phyloP scores from a whole-genome alignment of 2,329 filamentous ascomycete genomes.

The Epichloe uncinata region DNA sequence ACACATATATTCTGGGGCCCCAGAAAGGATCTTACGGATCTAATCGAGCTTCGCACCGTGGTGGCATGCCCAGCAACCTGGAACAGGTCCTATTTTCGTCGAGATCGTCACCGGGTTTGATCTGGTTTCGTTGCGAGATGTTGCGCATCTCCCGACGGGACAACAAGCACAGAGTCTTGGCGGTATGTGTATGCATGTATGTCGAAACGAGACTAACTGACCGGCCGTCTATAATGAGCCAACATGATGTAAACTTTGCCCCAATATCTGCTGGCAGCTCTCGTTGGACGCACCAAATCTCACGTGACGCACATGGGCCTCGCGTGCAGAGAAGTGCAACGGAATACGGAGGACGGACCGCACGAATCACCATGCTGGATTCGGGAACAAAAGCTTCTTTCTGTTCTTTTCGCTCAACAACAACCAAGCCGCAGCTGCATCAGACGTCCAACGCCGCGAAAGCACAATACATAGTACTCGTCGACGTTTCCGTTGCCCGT shows the following conservation, averaged over 20 bases:
- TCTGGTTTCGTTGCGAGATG: neutral
- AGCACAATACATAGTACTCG: too few species aligned
- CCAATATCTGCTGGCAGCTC: too few species aligned
- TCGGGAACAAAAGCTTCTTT: too few species aligned
- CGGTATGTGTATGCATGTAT: neutral
- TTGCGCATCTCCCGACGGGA: slow-evolving; percentile 1
- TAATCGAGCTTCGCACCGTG: neutral
- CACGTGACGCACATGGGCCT: too few species aligned
- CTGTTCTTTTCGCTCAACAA: neutral
- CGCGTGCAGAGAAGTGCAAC: too few species aligned
- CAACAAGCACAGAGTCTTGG: neutral
- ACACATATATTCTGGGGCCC: too few species aligned
- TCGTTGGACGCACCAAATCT: too few species aligned
- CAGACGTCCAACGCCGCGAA: too few species aligned
- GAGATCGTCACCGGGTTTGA: neutral
- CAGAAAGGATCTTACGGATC: neutral
- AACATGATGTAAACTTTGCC: too few species aligned
- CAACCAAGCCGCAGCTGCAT: slow-evolving; percentile 1
- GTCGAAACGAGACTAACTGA: neutral
- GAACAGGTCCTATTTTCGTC: neutral
- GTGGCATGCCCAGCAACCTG: neutral
- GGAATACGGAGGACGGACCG: too few species aligned
- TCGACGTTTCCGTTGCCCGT: too few species aligned
- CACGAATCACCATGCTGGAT: too few species aligned
- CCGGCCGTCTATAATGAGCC: neutral